phyloP scores from a whole-genome alignment of 202 grass and related monocot species.

The Musa balbisiana region DNA sequence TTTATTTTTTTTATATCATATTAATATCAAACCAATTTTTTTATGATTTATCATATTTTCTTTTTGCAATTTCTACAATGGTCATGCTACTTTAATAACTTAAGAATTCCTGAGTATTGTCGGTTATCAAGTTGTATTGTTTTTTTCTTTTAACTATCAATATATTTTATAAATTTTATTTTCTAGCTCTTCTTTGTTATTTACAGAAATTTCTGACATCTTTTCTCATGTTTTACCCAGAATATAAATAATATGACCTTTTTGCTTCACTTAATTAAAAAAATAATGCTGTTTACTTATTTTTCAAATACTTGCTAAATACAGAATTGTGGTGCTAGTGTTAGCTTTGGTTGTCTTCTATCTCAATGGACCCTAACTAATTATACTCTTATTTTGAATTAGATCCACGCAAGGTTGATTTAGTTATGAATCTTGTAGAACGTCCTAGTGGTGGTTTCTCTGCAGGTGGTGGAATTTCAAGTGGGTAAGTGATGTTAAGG shows the following conservation, averaged over 20 bases:
- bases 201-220: background rate
- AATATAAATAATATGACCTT: background rate
- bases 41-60: slow-evolving; percentile 2
- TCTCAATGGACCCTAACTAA: slow-evolving; percentile 2
- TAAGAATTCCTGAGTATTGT: too few relatives aligned
- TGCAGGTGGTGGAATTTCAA: slow-evolving; percentile 85
- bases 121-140: background rate
- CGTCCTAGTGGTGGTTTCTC: slow-evolving; percentile 66
- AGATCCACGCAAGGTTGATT: slow-evolving; percentile 93
- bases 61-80: background rate
- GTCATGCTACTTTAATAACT: too few relatives aligned
- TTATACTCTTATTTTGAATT: slow-evolving; percentile 25
- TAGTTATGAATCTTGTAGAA: slow-evolving; percentile 97
- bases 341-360: background rate
- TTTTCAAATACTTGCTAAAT: too few relatives aligned
- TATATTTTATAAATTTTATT: background rate
- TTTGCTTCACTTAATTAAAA: too few relatives aligned
- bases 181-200: background rate
- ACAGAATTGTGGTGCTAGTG: background rate
- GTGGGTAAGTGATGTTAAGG: slow-evolving; percentile 47
- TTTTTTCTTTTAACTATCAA: background rate
- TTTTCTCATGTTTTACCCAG: background rate
- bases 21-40: too few relatives aligned
- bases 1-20: slow-evolving; percentile 13
- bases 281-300: too few relatives aligned